Evolutionary conservation across 2,329 filamentous ascomycete genomes (phyloP).

Genomic region (Cladosporium sp.): DNA sequence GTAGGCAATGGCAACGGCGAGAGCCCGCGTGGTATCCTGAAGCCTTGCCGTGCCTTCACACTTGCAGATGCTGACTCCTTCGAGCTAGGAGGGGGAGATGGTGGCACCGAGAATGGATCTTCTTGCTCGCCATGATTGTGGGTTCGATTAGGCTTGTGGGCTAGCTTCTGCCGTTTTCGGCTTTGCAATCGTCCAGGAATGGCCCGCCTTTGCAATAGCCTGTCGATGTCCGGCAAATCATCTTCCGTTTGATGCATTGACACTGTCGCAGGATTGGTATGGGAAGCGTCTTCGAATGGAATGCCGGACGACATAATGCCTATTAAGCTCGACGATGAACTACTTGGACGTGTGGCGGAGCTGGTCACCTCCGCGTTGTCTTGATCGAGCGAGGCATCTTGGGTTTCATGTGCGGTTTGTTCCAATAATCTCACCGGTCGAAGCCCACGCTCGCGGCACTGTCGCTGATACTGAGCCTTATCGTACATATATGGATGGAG

Average conservation of each 20-base stretch:
- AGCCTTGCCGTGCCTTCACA: constrained; percentile 15
- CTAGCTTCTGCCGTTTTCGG: constrained; percentile 16
- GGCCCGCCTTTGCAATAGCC: not conserved
- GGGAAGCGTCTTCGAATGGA: constrained; percentile 9
- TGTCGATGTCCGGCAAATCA: constrained; percentile 27
- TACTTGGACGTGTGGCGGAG: constrained; percentile 5
- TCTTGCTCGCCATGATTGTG: not conserved
- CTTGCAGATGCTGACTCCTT: constrained; percentile 11
- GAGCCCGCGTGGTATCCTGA: constrained; percentile 21
- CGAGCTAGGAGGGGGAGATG: constrained; percentile 37
- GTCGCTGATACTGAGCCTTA: constrained; percentile 39
- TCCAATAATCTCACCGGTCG: constrained; percentile 37
- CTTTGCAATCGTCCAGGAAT: not conserved
- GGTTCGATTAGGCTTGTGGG: not conserved
- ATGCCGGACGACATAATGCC: not conserved
- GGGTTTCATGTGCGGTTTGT: constrained; percentile 12
- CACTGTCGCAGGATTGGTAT: not conserved
- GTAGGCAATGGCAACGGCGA: constrained; percentile 26
- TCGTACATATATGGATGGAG: constrained; percentile 47
- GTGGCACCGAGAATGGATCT: constrained; percentile 36
- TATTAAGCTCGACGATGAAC: not conserved
- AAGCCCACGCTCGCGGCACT: constrained; percentile 40
- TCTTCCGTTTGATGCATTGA: constrained; percentile 17
- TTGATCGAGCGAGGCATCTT: constrained; percentile 3
- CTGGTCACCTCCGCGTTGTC: not conserved